A percentile compares a stretch with the other conserved stretches of the same genome.
Conservation (phyloP, 257 asterid species). For the Solanum pinnatisectum region DNA sequence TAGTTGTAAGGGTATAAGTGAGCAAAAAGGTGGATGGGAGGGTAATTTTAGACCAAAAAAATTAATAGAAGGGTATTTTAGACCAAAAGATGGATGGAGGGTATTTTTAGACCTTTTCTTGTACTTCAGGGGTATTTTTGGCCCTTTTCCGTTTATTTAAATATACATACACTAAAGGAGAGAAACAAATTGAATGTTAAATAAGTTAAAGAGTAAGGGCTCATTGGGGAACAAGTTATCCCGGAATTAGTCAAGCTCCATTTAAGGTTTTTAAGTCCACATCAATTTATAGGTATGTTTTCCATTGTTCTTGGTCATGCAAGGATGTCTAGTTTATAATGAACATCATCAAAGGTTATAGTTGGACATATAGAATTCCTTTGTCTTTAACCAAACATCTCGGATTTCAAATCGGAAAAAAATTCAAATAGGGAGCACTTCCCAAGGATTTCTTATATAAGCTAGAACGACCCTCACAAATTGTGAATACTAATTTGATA, state of each 20-base stretch:
- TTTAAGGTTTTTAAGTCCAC: background rate
- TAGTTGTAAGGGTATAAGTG: too few species aligned
- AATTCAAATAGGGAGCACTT: background rate
- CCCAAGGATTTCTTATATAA: background rate
- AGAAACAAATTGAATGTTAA: too few species aligned
- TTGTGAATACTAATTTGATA: background rate
- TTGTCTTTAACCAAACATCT: background rate
- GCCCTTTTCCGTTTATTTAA: too few species aligned
- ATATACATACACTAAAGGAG: too few species aligned
- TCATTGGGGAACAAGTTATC: background rate
- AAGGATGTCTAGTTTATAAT: background rate
- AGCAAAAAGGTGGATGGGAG: too few species aligned
- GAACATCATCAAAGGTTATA: background rate
- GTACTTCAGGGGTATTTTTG: too few species aligned
- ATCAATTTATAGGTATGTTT: background rate
- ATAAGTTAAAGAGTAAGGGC: too few species aligned
- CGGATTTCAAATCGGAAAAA: rapidly evolving
- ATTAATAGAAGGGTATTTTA: too few species aligned
- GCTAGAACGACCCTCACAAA: background rate
- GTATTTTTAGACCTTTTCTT: too few species aligned
- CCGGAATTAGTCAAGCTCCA: background rate
- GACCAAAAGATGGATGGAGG: too few species aligned
- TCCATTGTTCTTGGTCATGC: background rate
- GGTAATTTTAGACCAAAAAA: too few species aligned
- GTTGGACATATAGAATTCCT: too few species aligned